phyloP scores from a whole-genome alignment of 164 flowering plant genomes.

The Kingdonia uniflora region DNA sequence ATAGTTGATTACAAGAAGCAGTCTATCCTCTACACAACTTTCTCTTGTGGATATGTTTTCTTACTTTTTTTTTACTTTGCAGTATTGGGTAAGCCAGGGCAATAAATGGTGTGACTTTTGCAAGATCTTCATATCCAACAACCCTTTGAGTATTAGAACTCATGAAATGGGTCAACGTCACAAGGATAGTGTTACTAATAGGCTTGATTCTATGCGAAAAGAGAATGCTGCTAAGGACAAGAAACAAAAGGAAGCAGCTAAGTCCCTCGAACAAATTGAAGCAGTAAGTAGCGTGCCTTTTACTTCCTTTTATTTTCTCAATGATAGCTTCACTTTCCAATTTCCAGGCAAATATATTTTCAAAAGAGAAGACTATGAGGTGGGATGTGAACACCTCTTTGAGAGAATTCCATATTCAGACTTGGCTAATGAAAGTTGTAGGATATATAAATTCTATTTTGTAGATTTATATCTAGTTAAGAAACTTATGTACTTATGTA shows the following conservation, averaged over 20 bases:
- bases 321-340: background rate
- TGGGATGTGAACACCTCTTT: too few species aligned
- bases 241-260: constrained; percentile 62
- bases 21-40: too few species aligned
- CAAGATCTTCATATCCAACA: constrained; percentile 83
- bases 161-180: constrained; percentile 93
- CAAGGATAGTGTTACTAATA: constrained; percentile 71
- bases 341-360: too few species aligned
- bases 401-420: too few species aligned
- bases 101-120: constrained; percentile 98
- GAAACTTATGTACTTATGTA: too few species aligned
- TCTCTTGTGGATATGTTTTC: too few species aligned
- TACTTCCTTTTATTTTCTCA: background rate
- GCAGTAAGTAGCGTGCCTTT: constrained; percentile 38
- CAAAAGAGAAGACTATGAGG: too few species aligned
- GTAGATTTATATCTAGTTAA: too few species aligned
- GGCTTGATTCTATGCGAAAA: constrained; percentile 61
- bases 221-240: constrained; percentile 74
- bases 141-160: constrained; percentile 76
- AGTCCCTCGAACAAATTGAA: constrained; percentile 79
- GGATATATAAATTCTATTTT: too few species aligned
- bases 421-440: too few species aligned
- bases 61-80: constrained; percentile 12
- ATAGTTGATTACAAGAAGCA: too few species aligned
- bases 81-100: constrained; percentile 98